Conservation (phyloP, 495 filamentous ascomycete genomes). For the Hypomontagnella monticulosa region DNA sequence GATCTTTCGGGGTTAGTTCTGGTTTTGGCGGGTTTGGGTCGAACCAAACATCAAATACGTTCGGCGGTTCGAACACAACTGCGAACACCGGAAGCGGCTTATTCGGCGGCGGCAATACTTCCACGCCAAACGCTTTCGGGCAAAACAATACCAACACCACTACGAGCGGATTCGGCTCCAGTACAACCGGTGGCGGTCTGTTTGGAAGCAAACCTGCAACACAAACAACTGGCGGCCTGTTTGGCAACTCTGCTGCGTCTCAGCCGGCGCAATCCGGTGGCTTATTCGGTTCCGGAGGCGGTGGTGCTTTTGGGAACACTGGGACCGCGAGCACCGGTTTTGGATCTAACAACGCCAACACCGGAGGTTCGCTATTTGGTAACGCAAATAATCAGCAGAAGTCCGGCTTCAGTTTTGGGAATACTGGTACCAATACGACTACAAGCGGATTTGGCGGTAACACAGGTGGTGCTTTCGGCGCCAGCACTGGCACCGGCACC, state of each 20-base stretch:
- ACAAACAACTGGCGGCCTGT: constrained; percentile 57
- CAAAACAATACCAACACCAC: constrained; percentile 56
- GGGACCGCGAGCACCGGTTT: constrained; percentile 48
- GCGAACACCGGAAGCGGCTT: constrained; percentile 55
- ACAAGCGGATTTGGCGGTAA: constrained; percentile 59
- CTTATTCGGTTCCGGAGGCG: constrained; percentile 64
- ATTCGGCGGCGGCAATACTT: constrained; percentile 61
- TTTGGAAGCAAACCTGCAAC: constrained; percentile 59
- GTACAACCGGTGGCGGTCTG: constrained; percentile 51
- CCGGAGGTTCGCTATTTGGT: constrained; percentile 46
- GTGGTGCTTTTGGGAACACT: constrained; percentile 37
- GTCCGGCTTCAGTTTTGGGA: constrained; percentile 50
- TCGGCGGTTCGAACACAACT: constrained; percentile 54
- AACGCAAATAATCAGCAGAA: constrained; percentile 39
- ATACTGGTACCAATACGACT: constrained; percentile 34
- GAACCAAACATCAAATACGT: constrained; percentile 47
- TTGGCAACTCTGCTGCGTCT: constrained; percentile 59
- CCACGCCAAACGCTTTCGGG: constrained; percentile 65
- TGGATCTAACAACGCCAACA: constrained; percentile 39
- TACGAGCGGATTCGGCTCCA: constrained; percentile 55
- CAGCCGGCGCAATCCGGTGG: constrained; percentile 42
- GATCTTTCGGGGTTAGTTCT: constrained; percentile 78
- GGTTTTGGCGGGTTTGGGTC: constrained; percentile 65
- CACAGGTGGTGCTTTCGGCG: constrained; percentile 41
- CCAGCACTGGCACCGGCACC: constrained; percentile 21